Evolutionary conservation across 768 basidiomycete species (phyloP).

Genomic region (Tylopilus felleus): DNA sequence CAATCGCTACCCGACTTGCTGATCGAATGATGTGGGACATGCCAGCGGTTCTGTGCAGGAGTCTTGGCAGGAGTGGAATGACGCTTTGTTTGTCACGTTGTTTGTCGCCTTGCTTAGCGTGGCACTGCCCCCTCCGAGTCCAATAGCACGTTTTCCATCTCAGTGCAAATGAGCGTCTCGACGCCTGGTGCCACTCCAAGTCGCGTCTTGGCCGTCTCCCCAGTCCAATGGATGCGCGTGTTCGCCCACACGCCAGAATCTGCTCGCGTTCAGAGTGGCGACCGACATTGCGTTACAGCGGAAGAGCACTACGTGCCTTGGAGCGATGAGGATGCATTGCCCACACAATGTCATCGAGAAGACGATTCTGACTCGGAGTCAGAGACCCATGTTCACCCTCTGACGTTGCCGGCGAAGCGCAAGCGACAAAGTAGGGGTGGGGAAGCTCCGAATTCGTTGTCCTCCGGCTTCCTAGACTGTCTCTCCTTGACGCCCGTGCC

Average conservation of each 20-base stretch:
- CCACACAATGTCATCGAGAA: slow-evolving; percentile 6
- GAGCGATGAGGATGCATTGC: slow-evolving; percentile 1
- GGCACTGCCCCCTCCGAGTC: too few species aligned
- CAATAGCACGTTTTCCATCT: background rate
- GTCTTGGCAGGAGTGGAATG: too few species aligned
- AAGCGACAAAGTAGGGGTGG: background rate
- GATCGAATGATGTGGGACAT: too few species aligned
- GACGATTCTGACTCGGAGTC: background rate
- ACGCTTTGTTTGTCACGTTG: too few species aligned
- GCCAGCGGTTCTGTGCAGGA: too few species aligned
- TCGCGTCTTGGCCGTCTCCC: background rate
- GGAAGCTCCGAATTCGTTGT: background rate
- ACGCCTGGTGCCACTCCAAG: background rate
- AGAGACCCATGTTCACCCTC: background rate
- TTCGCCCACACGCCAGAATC: slow-evolving; percentile 19
- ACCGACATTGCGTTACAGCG: background rate
- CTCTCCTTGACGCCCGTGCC: background rate
- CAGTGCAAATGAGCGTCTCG: background rate
- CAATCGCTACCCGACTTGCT: too few species aligned
- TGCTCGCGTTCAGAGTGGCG: background rate
- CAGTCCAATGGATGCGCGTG: slow-evolving; percentile 6
- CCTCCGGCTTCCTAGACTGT: background rate
- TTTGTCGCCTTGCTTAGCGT: too few species aligned
- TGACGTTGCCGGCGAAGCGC: background rate
- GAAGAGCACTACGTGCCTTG: background rate